A percentile compares a stretch with the other conserved stretches of the same genome.
Evolutionary conservation across 139 green algal genomes (phyloP).

Genomic region (Coelastrella sp.): DNA sequence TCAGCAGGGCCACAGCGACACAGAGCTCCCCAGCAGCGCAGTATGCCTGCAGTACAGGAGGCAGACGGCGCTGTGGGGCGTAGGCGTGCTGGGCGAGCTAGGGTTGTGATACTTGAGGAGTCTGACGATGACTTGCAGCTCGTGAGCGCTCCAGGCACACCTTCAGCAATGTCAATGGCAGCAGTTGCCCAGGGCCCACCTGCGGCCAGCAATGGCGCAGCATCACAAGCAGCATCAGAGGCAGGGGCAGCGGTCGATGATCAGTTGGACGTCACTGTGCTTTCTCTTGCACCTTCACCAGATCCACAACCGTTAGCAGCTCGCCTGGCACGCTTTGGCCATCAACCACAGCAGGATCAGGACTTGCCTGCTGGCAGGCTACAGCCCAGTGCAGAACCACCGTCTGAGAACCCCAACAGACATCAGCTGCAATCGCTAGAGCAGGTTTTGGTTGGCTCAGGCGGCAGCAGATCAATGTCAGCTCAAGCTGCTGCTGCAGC

Average conservation of each 20-base stretch:
- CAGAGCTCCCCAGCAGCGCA: too few relatives aligned
- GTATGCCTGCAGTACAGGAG: not conserved
- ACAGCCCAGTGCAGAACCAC: too few relatives aligned
- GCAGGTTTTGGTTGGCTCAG: not conserved
- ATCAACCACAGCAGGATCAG: not conserved
- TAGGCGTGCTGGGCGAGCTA: not conserved
- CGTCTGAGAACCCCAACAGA: too few relatives aligned
- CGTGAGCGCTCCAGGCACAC: not conserved
- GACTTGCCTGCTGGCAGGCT: not conserved
- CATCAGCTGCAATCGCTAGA: too few relatives aligned
- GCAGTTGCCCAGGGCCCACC: not conserved
- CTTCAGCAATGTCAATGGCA: not conserved
- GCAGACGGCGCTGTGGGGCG: not conserved
- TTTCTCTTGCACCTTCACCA: conserved; percentile 2
- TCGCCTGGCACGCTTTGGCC: not conserved
- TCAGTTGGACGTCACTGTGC: not conserved
- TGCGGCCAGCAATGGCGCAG: not conserved
- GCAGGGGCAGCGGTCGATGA: not conserved
- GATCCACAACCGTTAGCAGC: conserved; percentile 18
- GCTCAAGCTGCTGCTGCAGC: not conserved
- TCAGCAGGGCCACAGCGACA: too few relatives aligned
- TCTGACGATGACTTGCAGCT: not conserved
- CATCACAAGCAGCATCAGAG: not conserved
- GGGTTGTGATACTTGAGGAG: not conserved
- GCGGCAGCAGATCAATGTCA: not conserved